Evolutionary conservation across 2,329 filamentous ascomycete species (phyloP).

Genomic region (Fusarium sp.): DNA sequence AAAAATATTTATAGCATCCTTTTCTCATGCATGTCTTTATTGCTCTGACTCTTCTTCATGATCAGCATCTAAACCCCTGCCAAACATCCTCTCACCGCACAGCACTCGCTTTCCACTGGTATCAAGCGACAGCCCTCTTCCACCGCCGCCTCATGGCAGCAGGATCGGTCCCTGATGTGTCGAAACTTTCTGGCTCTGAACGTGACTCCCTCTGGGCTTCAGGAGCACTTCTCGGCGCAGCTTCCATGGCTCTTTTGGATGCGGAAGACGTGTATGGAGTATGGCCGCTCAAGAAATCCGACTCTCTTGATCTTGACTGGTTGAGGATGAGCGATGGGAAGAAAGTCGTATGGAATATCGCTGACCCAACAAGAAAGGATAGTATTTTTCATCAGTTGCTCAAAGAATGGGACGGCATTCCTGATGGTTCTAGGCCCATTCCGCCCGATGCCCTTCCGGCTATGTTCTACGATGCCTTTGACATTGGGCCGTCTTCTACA

Average conservation of each 20-base stretch:
- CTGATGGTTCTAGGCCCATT: slow-evolving; percentile 23
- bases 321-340: slow-evolving; percentile 66
- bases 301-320: slow-evolving; percentile 63
- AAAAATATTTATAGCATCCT: slow-evolving; percentile 50
- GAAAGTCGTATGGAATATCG: slow-evolving; percentile 60
- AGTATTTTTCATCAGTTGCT: slow-evolving; percentile 55
- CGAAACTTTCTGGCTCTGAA: slow-evolving; percentile 46
- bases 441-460: slow-evolving; percentile 42
- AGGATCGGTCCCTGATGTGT: slow-evolving; percentile 35
- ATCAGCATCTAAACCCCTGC: slow-evolving; percentile 51
- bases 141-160: slow-evolving; percentile 51
- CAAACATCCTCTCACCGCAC: slow-evolving; percentile 37
- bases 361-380: slow-evolving; percentile 57
- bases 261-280: slow-evolving; percentile 53
- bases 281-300: slow-evolving; percentile 63
- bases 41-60: slow-evolving; percentile 62
- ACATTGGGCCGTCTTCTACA: slow-evolving; percentile 30
- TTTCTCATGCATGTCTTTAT: slow-evolving; percentile 65
- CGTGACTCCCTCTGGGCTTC: slow-evolving; percentile 60
- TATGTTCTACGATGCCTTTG: slow-evolving; percentile 45
- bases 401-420: background rate
- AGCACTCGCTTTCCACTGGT: slow-evolving; percentile 57
- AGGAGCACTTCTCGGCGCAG: slow-evolving; percentile 56
- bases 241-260: slow-evolving; percentile 57
- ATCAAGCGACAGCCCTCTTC: slow-evolving; percentile 58